Evolutionary conservation across 306 rosid species (phyloP).

Genomic region (Prunus davidiana): DNA sequence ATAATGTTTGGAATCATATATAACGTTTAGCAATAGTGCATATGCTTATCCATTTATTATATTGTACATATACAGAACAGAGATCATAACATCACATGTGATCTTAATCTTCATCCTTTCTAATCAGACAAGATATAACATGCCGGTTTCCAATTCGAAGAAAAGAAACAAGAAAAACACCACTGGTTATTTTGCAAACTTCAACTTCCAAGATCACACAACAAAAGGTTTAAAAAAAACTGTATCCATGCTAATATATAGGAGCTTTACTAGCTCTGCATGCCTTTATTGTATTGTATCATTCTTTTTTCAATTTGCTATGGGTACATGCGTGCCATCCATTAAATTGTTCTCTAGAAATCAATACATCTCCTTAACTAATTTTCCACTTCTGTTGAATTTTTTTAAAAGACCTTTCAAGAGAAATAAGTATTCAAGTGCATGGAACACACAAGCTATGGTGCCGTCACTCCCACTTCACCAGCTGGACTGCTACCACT

Average conservation of each 20-base stretch:
- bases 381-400: not conserved
- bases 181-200: not conserved
- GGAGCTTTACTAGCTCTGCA: too few species aligned
- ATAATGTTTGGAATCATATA: not conserved
- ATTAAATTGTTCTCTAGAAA: not conserved
- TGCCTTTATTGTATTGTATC: too few species aligned
- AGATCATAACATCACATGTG: not conserved
- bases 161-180: not conserved
- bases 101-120: not conserved
- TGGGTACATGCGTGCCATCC: not conserved
- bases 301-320: not conserved
- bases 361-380: not conserved
- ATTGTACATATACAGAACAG: not conserved
- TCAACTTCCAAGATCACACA: not conserved
- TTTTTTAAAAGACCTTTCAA: not conserved
- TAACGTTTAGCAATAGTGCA: not conserved
- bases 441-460: not conserved
- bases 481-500: not conserved
- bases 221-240: not conserved
- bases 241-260: not conserved
- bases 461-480: too few species aligned
- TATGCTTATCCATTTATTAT: not conserved
- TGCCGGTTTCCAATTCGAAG: not conserved
- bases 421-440: not conserved
- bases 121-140: not conserved